Percentiles rank a stretch among this genome's conserved stretches.
These are phyloP conservation scores for Paramecium pentaurelia DNA, from an alignment of 73 alveolate genomes.

Conservation along the genomic window DNA sequence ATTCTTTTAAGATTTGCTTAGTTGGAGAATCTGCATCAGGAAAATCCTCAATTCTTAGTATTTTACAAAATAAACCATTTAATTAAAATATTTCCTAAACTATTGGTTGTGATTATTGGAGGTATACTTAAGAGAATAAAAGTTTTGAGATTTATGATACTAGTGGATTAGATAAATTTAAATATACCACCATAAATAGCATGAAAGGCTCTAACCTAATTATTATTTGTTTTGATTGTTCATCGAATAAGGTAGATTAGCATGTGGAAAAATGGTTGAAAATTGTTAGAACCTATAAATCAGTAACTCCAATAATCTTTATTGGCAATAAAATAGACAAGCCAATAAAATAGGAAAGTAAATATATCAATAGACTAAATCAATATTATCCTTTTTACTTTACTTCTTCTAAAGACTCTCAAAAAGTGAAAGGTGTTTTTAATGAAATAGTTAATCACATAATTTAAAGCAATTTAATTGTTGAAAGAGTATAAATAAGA, in stretches of 20 bases:
- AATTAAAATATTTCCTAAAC: background rate
- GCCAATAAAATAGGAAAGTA: background rate
- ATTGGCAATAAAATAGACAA: background rate
- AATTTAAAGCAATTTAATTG: background rate
- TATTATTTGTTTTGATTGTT: background rate
- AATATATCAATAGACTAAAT: background rate
- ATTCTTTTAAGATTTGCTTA: background rate
- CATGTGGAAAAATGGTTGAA: background rate
- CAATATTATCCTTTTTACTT: background rate
- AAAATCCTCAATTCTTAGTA: background rate
- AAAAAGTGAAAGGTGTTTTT: background rate
- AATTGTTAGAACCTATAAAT: background rate
- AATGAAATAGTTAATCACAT: background rate
- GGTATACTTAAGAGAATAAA: background rate
- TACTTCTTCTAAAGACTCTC: background rate
- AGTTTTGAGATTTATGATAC: background rate
- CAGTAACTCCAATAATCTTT: background rate
- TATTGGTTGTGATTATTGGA: background rate
- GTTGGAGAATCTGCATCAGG: background rate
- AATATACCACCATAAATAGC: background rate
- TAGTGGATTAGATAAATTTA: background rate
- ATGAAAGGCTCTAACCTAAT: background rate
- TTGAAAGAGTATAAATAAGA: background rate
- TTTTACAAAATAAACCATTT: background rate
- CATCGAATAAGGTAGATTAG: background rate